Evolutionary conservation across 2,329 filamentous ascomycete species (phyloP), one percentile per base, ranked within the genome.

Genomic region (Exophiala bonariae): DNA sequence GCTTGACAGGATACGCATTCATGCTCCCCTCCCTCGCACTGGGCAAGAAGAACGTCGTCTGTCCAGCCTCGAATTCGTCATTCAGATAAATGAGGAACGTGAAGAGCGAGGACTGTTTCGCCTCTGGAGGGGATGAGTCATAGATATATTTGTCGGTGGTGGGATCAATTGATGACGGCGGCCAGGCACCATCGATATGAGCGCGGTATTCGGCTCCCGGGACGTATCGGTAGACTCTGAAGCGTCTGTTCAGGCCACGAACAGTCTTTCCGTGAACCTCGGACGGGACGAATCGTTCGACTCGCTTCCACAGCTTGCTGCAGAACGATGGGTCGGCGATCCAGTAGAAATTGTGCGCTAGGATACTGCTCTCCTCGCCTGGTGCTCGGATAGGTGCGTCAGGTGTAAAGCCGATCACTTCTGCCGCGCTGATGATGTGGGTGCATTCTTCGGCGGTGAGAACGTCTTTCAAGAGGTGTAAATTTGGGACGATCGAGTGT

Each of bases 321-420:
- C 83, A 79, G 62, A 87, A 86, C 0, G 73, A 70, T 17, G 73
- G 70, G 55, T 87, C 84, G 10, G 82, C 73, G 7, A 87, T 73
- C 84, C 84, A 87, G 69, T 87, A 87, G 57, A 87, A 86, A 63
- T 87, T 87, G 68, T 87, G 84, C 0, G 84, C 84, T 1, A 87
- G 65, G 37, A 87, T 76, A 34, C 44, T 47, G 58, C 81, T 85
- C 18, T 75, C 73, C 43, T 85, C 81, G 13, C 80, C 81, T 46
- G 83, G 81, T n/a, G 81, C 79, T 2, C 81, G 78, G 22, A 87
- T 68, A 0, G 84, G 84, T 1, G 82, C 81, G 58, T 88, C 85
- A 0, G 85, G 84, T 0, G 83, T 71, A 54, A 87, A 88, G 5
- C 78, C 77, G 36, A 86, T 76, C 0, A 73, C 73, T 61, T 88